Conservation (phyloP, 2,329 filamentous ascomycete genomes). For the Trichoderma aggressivum region DNA sequence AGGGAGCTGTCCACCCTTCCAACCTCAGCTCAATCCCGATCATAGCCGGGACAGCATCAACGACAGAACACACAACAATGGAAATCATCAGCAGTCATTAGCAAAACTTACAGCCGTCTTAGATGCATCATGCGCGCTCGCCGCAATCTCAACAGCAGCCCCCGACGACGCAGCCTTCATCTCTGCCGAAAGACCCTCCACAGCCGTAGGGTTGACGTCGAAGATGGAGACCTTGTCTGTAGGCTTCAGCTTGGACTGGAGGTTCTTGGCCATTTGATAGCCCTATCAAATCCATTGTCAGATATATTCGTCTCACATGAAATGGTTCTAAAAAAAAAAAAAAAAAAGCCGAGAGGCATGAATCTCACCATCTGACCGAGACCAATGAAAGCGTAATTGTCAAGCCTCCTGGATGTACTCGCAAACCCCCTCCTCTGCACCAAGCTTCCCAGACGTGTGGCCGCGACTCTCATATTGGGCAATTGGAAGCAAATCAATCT, state of each 20-base stretch:
- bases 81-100: neutral
- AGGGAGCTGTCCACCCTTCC: conserved; percentile 38
- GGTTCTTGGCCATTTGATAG: conserved; percentile 61
- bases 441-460: conserved; percentile 28
- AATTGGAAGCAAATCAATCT: neutral
- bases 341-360: neutral
- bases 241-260: conserved; percentile 53
- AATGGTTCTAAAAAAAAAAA: neutral
- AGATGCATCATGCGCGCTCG: conserved; percentile 46
- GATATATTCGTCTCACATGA: neutral
- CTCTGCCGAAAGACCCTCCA: conserved; percentile 46
- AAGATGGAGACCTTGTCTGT: conserved; percentile 52
- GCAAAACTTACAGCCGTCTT: conserved; percentile 48
- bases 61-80: neutral
- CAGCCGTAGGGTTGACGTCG: conserved; percentile 53
- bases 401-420: conserved; percentile 43
- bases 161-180: conserved; percentile 44
- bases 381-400: conserved; percentile 58
- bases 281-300: conserved; percentile 39
- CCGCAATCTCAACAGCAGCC: conserved; percentile 44
- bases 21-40: conserved; percentile 67
- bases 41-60: conserved; percentile 57
- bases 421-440: conserved; percentile 50
- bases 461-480: conserved; percentile 24
- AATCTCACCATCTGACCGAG: conserved; percentile 57